Percentiles rank a stretch among this genome's conserved stretches.
Conservation (phyloP, 768 basidiomycete species). For the Lenzites betulinus region DNA sequence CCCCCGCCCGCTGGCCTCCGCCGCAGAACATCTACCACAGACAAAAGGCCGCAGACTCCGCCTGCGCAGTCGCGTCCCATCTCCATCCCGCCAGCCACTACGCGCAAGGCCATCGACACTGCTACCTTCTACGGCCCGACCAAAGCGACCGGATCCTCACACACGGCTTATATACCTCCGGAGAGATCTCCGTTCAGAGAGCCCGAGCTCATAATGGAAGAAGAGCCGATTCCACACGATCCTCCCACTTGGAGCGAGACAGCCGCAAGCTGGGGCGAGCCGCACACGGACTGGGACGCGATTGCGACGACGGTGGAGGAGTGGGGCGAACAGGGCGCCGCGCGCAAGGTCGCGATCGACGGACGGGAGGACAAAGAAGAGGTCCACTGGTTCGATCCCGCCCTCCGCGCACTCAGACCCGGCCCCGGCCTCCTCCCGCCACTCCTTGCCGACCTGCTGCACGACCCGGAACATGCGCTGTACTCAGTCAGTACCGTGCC, state of each 20-base stretch:
- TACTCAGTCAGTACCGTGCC: slow-evolving; percentile 56
- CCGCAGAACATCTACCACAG: background rate
- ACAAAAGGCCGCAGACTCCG: slow-evolving; percentile 16
- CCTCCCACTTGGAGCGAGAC: slow-evolving; percentile 10
- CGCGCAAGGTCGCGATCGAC: slow-evolving; percentile 48
- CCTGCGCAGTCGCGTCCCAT: slow-evolving; percentile 8
- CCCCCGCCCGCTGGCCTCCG: slow-evolving; percentile 9
- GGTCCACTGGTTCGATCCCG: slow-evolving; percentile 66
- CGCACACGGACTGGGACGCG: background rate
- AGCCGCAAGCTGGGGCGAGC: slow-evolving; percentile 16
- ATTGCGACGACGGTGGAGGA: background rate
- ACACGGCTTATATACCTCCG: slow-evolving; percentile 37
- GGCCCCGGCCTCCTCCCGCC: slow-evolving; percentile 74
- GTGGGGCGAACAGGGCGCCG: slow-evolving; percentile 14
- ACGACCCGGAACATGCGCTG: slow-evolving; percentile 72
- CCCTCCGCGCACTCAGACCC: slow-evolving; percentile 49
- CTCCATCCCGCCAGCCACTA: background rate
- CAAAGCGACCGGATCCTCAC: slow-evolving; percentile 34
- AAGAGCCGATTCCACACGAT: slow-evolving; percentile 22
- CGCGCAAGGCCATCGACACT: slow-evolving; percentile 8
- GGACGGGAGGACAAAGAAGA: slow-evolving; percentile 65
- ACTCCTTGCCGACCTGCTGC: slow-evolving; percentile 63
- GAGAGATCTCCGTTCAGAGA: slow-evolving; percentile 32
- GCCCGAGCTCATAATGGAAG: slow-evolving; percentile 32
- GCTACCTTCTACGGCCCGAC: slow-evolving; percentile 20